Base-by-base conservation (phyloP, 164 flowering plant species). In the Paratinospora sagittata region DNA sequence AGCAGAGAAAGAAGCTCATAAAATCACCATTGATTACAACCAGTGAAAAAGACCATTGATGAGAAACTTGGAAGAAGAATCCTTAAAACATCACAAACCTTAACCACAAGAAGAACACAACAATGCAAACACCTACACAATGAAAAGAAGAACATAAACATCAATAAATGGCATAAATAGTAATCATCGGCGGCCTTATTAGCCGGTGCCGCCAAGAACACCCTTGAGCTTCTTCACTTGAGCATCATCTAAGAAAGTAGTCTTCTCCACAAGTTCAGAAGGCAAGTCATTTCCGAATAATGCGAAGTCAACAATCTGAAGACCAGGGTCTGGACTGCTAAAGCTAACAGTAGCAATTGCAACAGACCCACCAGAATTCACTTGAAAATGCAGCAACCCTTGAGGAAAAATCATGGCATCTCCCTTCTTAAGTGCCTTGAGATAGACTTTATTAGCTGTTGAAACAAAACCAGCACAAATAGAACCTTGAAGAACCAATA, bases 221-320 rank as follows among this genome's bases (percentile, higher is more conserved):
- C 77, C 84, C 79, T 89, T 89, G 66, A 89, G 90, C 83, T 81
- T 86, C 89, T 84, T 87, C 16, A 89, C 81, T 74, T 73, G 78
- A 69, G 84, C 81, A 45, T 23, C 74, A 72, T 87, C 89, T 45
- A 89, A 84, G 84, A 89, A 89, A 9, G 90, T 85, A 12, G 83
- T 78, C 60, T 64, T 69, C 65, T 66, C 81, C 39, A 89, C 77
- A 69, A 87, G 14, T 26, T 71, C 83, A 27, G 91, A 73, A 1
- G 94, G 86, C 74, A 89, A 77, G 68, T 85, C 70, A 49, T 83
- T 90, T 0, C 68, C 80, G 73, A 88, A 87, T 68, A 90, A 63
- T 0, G 89, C 88, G 8, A 75, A 80, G 36, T 79, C 85, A 0
- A 73, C 64, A 63, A 87, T 81, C 52, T 90, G 96, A 26, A 90